A percentile compares a stretch with the other conserved stretches of the same genome.
These are phyloP conservation scores for Clonostachys byssicola DNA, from an alignment of 2,329 filamentous ascomycete species.

Conservation along the genomic window DNA sequence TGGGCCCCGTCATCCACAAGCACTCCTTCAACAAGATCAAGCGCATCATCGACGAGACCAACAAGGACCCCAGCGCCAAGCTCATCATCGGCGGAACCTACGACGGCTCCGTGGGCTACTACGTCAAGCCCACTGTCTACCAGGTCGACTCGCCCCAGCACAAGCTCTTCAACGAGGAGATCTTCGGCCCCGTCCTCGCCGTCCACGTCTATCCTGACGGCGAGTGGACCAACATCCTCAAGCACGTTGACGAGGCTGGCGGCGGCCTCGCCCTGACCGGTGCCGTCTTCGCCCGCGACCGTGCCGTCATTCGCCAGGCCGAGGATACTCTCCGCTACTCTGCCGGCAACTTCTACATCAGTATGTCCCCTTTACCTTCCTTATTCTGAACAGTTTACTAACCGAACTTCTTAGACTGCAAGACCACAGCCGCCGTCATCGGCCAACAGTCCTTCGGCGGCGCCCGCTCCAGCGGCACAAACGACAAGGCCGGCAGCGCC, in stretches of 20 bases:
- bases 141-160: slow-evolving; percentile 32
- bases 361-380: background rate
- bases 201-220: slow-evolving; percentile 40
- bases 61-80: slow-evolving; percentile 31
- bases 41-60: slow-evolving; percentile 36
- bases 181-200: slow-evolving; percentile 43
- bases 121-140: slow-evolving; percentile 41
- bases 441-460: slow-evolving; percentile 66
- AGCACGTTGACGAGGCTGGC: slow-evolving; percentile 32
- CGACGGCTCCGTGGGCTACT: slow-evolving; percentile 36
- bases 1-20: slow-evolving; percentile 45
- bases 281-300: slow-evolving; percentile 63
- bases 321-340: slow-evolving; percentile 62
- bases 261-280: slow-evolving; percentile 55
- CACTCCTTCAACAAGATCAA: slow-evolving; percentile 39
- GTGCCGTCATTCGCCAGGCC: slow-evolving; percentile 55
- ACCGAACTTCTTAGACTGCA: slow-evolving; percentile 44
- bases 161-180: slow-evolving; percentile 37
- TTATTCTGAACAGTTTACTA: background rate
- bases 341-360: slow-evolving; percentile 75
- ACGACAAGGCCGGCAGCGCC: slow-evolving; percentile 62
- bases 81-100: slow-evolving; percentile 38
- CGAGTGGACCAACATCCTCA: slow-evolving; percentile 18
- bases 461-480: slow-evolving; percentile 59
- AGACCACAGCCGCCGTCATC: slow-evolving; percentile 63